Evolutionary conservation across 768 basidiomycete species (phyloP), one percentile per base, ranked within the genome.

Genomic region (Boletus subparvulus): DNA sequence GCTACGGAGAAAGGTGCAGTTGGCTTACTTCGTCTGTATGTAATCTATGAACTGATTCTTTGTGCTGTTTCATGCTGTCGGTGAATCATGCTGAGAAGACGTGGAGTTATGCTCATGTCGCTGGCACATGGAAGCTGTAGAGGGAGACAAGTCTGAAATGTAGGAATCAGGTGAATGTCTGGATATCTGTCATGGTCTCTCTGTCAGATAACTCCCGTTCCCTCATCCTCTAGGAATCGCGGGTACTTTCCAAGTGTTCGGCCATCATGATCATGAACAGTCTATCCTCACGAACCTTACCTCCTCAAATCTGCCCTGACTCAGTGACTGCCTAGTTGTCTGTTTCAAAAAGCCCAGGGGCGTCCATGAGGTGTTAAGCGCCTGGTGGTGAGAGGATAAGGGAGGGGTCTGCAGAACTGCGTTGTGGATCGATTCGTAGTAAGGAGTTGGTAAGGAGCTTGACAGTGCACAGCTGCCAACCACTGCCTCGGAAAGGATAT

Each of bases 261-360:
- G 32, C 24, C 4, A 6, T 21, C 8, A 21, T 11, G 16, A 30
- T 21, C 21, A 21, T 21, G 21, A 21, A 52, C 21, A 14, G 4
- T 16, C n/a, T 2, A 1, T 14, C 10, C 16, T 17, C 3, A 14
- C 2, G 19, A 21, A 43, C 13, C 47, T 50, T 10, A 73, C 70
- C 46, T 65, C 62, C 9, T 71, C 67, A 32, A 73, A 71, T 24
- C 64, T 68, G 10, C 78, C 78, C 19, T 68, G 58, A 28, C 60
- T 28, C 17, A 54, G 28, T 4, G 52, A 52, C 32, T 42, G 37
- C n/a, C 50, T 52, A 8, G 21, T 11, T 5, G 46, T 8, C 24
- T 14, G 46, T 41, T 33, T 47, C 30, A 54, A 35, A 32, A 47
- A 41, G 14, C 50, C 36, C 4, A 55, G 28, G 2, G 65, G 63